These are phyloP conservation scores for Ogataea nitratoaversa DNA, from an alignment of 805 yeast genomes.

Conservation along the genomic window DNA sequence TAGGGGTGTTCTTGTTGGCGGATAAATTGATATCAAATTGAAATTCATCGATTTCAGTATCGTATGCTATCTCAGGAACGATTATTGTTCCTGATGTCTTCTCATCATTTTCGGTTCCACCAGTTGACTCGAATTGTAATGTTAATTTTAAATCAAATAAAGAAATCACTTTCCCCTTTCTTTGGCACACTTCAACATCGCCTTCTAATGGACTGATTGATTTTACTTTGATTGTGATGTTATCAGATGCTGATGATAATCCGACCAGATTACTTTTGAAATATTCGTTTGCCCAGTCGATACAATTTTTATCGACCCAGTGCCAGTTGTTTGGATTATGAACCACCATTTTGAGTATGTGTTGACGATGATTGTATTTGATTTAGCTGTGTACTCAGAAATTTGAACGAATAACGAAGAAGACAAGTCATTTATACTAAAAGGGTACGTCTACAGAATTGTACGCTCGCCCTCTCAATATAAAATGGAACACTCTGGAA, in stretches of 20 bases:
- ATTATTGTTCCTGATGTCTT: constrained; percentile 57
- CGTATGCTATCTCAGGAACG: constrained; percentile 92
- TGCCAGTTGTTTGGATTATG: constrained; percentile 99
- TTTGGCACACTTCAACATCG: constrained; percentile 94
- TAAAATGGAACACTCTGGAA: no score
- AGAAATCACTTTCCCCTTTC: constrained; percentile 94
- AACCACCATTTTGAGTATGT: constrained; percentile 64
- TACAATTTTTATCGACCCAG: constrained; percentile 98
- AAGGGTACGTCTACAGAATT: no score
- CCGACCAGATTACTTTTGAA: constrained; percentile 60
- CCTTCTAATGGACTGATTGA: constrained; percentile 71
- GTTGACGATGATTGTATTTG: neutral
- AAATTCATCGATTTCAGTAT: constrained; percentile 77
- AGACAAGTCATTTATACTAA: no score
- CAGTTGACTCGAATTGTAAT: constrained; percentile 51
- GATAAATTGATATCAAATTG: constrained; percentile 75
- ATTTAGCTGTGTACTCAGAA: no score
- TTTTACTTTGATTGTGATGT: constrained; percentile 34
- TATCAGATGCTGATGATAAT: constrained; percentile 32
- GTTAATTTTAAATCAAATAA: constrained; percentile 76
- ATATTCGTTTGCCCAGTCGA: constrained; percentile 82
- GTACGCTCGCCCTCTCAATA: no score
- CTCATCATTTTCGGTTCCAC: constrained; percentile 13
- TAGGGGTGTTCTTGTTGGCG: constrained; percentile 41
- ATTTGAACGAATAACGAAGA: no score